Conservation (phyloP, 2,329 filamentous ascomycete species). For the Penicillium psychrosexuale region DNA sequence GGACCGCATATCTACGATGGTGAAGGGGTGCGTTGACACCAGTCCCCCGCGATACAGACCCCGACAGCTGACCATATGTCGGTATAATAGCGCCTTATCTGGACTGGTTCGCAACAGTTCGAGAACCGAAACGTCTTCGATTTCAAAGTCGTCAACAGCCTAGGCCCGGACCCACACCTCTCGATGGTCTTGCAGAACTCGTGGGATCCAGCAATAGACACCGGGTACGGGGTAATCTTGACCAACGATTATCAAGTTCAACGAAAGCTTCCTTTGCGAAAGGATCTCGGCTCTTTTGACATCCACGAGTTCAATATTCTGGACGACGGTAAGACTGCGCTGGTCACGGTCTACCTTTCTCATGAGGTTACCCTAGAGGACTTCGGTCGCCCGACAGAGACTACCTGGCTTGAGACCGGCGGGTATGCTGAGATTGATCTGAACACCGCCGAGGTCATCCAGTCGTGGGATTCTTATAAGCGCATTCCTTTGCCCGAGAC, state of each 20-base stretch:
- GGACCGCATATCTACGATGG: slow-evolving; percentile 53
- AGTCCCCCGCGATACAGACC: neutral
- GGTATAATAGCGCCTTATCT: slow-evolving; percentile 41
- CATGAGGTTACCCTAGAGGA: slow-evolving; percentile 25
- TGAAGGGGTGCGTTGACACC: slow-evolving; percentile 36
- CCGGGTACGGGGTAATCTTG: slow-evolving; percentile 48
- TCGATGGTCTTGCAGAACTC: slow-evolving; percentile 41
- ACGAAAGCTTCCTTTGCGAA: slow-evolving; percentile 35
- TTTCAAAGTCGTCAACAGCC: slow-evolving; percentile 43
- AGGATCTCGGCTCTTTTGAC: slow-evolving; percentile 29
- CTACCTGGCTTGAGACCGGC: slow-evolving; percentile 28
- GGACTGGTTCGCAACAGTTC: slow-evolving; percentile 45
- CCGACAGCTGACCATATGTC: neutral
- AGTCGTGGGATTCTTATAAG: slow-evolving; percentile 34
- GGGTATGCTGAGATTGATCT: slow-evolving; percentile 37
- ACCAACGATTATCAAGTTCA: slow-evolving; percentile 46
- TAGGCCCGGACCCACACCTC: slow-evolving; percentile 45
- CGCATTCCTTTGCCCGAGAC: slow-evolving; percentile 28
- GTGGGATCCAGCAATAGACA: slow-evolving; percentile 34
- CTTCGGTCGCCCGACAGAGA: slow-evolving; percentile 23
- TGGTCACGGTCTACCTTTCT: slow-evolving; percentile 24
- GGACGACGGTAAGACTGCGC: slow-evolving; percentile 30
- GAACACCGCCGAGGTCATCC: slow-evolving; percentile 28
- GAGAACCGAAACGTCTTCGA: slow-evolving; percentile 48
- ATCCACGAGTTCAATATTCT: slow-evolving; percentile 42